phyloP scores from a whole-genome alignment of 371 early-diverging fungal species.

The Basidiobolus meristosporus region DNA sequence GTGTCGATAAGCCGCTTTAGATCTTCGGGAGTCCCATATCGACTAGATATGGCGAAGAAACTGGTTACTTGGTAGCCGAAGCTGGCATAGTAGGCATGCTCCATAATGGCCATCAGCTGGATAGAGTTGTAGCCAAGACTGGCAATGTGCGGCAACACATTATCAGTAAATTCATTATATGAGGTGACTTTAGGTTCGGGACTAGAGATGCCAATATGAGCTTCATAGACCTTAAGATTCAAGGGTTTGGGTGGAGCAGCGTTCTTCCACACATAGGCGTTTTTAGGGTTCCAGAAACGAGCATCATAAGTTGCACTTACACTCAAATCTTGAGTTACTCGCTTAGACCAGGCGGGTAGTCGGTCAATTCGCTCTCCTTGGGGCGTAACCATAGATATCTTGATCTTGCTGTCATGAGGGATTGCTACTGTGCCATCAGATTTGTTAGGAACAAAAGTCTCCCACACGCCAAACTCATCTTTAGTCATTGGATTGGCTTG shows the following conservation, averaged over 20 bases:
- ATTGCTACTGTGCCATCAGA: constrained; percentile 45
- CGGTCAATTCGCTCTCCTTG: constrained; percentile 69
- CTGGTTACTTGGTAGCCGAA: constrained; percentile 95
- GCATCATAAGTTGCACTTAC: constrained; percentile 71
- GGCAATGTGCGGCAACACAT: constrained; percentile 70
- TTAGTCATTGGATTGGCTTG: constrained; percentile 52
- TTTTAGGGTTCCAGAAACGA: constrained; percentile 81
- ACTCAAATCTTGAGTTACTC: constrained; percentile 69
- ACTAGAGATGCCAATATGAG: constrained; percentile 88
- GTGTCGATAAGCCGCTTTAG: constrained; percentile 75
- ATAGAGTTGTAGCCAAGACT: constrained; percentile 83
- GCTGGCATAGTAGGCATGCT: constrained; percentile 93
- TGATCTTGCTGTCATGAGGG: constrained; percentile 72
- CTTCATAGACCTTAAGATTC: constrained; percentile 72
- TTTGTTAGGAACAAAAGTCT: constrained; percentile 36
- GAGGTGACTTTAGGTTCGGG: constrained; percentile 63
- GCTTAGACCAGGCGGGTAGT: constrained; percentile 72
- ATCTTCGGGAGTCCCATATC: constrained; percentile 85
- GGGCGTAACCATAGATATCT: constrained; percentile 61
- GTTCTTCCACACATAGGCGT: constrained; percentile 52
- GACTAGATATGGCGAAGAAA: constrained; percentile 79
- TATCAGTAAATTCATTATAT: constrained; percentile 69
- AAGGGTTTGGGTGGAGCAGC: constrained; percentile 35
- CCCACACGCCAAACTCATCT: constrained; percentile 65
- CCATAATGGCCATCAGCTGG: constrained; percentile 96